phyloP scores from a whole-genome alignment of 2,329 filamentous ascomycete genomes.

The Aureobasidium namibiae region DNA sequence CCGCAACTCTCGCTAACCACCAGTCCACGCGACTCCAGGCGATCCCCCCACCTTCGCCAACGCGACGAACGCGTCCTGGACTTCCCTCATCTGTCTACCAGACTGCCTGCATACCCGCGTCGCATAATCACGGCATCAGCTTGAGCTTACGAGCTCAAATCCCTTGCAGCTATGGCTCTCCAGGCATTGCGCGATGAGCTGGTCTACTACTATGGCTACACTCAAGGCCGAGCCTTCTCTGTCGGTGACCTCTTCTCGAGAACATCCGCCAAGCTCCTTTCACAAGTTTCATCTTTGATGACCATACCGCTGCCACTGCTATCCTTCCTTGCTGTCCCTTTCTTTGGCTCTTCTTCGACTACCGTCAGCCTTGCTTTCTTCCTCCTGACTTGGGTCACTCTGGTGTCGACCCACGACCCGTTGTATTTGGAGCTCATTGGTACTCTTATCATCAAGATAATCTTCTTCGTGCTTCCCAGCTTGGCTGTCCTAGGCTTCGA shows the following conservation, averaged over 20 bases:
- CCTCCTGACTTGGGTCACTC: constrained; percentile 80
- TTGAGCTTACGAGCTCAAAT: background rate
- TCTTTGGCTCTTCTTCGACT: constrained; percentile 67
- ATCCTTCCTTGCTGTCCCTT: constrained; percentile 63
- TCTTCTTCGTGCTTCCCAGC: constrained; percentile 68
- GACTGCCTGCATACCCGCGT: background rate
- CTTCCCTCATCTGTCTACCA: background rate
- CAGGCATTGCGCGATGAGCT: constrained; percentile 21
- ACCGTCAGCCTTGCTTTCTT: constrained; percentile 82
- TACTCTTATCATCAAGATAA: constrained; percentile 55
- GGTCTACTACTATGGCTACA: constrained; percentile 24
- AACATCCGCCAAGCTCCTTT: constrained; percentile 20
- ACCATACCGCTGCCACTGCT: constrained; percentile 33
- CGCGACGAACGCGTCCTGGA: background rate
- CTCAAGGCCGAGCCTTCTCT: constrained; percentile 21
- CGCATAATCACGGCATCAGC: background rate
- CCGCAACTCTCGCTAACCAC: background rate
- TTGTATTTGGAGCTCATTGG: constrained; percentile 68
- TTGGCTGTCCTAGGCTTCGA: constrained; percentile 67
- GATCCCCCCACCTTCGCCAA: background rate
- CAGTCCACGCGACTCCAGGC: background rate
- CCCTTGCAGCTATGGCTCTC: constrained; percentile 7
- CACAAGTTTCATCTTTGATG: constrained; percentile 22
- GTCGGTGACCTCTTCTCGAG: constrained; percentile 20
- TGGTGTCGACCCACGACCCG: constrained; percentile 68